Percentiles rank a stretch among this genome's conserved stretches.
These are phyloP conservation scores for Geosmithia flava DNA, from an alignment of 2,329 filamentous ascomycete species.

Conservation along the genomic window DNA sequence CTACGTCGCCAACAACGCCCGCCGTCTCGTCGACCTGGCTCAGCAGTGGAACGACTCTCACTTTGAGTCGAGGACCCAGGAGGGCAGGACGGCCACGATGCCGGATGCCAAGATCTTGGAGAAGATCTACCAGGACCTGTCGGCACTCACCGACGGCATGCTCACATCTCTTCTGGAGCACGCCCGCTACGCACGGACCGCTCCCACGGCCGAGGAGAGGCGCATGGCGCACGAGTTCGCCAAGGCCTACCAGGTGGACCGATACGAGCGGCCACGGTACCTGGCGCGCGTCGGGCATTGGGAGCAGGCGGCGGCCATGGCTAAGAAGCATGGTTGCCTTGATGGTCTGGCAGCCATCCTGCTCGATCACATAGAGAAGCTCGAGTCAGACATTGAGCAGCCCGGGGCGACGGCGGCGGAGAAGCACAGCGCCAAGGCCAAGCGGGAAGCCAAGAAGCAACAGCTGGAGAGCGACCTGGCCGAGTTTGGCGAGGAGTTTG, in stretches of 20 bases:
- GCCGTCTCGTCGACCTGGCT: slow-evolving; percentile 46
- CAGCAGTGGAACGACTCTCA: slow-evolving; percentile 39
- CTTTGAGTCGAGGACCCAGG: slow-evolving; percentile 15
- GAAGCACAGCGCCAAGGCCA: slow-evolving; percentile 13
- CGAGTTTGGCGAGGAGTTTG: slow-evolving; percentile 53
- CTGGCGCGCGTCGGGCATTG: slow-evolving; percentile 43
- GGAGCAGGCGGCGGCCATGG: slow-evolving; percentile 44
- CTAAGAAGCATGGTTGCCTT: slow-evolving; percentile 44
- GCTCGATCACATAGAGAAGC: slow-evolving; percentile 35
- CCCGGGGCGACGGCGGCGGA: slow-evolving; percentile 15
- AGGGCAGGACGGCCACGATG: slow-evolving; percentile 14
- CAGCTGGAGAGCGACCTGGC: slow-evolving; percentile 43
- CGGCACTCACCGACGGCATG: slow-evolving; percentile 40
- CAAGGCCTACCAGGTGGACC: slow-evolving; percentile 35
- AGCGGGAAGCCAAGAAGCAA: slow-evolving; percentile 28
- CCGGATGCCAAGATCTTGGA: slow-evolving; percentile 28
- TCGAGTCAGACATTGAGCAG: slow-evolving; percentile 15
- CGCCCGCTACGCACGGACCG: slow-evolving; percentile 34
- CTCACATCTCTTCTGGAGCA: slow-evolving; percentile 41
- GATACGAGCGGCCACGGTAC: slow-evolving; percentile 37
- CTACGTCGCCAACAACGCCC: slow-evolving; percentile 48
- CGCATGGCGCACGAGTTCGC: slow-evolving; percentile 30
- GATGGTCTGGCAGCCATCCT: slow-evolving; percentile 43
- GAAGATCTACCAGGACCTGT: slow-evolving; percentile 33
- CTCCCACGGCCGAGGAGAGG: slow-evolving; percentile 24